Base-by-base conservation (phyloP, 2,329 filamentous ascomycete species). In the Arthrobotrys musiformis region DNA sequence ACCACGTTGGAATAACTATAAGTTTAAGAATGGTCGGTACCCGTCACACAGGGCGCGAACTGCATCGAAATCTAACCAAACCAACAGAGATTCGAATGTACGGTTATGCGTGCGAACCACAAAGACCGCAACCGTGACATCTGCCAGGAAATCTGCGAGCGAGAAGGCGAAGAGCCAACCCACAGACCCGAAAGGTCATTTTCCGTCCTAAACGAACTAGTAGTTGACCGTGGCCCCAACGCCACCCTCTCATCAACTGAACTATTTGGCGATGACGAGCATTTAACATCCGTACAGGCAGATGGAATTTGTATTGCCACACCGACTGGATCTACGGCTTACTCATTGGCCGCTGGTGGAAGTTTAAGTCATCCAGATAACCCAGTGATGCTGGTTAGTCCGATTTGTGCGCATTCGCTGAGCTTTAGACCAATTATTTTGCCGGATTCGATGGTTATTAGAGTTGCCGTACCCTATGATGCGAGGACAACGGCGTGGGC, bases 391-490 rank as follows among this genome's bases (percentile, higher is more conserved):
- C 89, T 98, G 1, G 89, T 98, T 4, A 97, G 94, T 0, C 92
- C 94, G 60, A 97, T 98, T 69, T 97, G 94, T 82, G 93, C 95
- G 0, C 94, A 98, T 84, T 97, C 94, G 0, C 87, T 98, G 2
- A 97, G 93, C 1, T 98, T 98, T 87, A 88, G 95, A 9, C 94
- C 94, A n/a, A 95, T 98, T 81, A 95, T 98, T 81, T 87, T 98
- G 1, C 95, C 95, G 0, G 95, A 99, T 84, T 97, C 94, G 0
- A 97, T 98, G 78, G 94, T 98, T 0, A 86, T 99, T 75, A 90
- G 95, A 40, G 88, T 97, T 17, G 95, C 94, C 9, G 94, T 98
- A n/a, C 95, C 95, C 0, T 98, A 97, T 83, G 91, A 96, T 83
- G 93, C 94, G 7, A 87, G 95, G 60, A 93, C 93, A 3, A 91